These are phyloP conservation scores for Macadamia tetraphylla DNA, from an alignment of 164 flowering plant genomes.

Conservation along the genomic window DNA sequence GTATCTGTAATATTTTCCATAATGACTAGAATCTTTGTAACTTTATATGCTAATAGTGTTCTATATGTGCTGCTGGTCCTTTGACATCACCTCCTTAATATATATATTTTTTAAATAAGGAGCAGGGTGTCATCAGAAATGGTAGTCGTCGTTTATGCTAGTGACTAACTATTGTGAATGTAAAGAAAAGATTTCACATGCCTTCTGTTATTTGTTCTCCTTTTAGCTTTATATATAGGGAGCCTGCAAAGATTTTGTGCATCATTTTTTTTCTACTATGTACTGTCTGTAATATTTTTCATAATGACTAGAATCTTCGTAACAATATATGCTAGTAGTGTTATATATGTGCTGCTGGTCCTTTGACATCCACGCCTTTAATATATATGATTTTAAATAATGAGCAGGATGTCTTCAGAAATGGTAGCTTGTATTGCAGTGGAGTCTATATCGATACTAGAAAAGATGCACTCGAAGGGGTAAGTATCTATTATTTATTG, in stretches of 20 bases:
- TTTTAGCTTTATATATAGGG: too few relatives aligned
- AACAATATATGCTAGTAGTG: too few relatives aligned
- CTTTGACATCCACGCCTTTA: neutral
- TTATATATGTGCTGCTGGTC: neutral
- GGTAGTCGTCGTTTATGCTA: slow-evolving; percentile 27
- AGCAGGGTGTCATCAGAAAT: slow-evolving; percentile 79
- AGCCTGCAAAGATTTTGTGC: too few relatives aligned
- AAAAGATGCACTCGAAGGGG: slow-evolving; percentile 89
- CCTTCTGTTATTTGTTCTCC: too few relatives aligned
- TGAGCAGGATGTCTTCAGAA: slow-evolving; percentile 70
- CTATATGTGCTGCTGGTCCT: neutral
- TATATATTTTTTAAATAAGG: slow-evolving; percentile 8
- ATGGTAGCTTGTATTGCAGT: slow-evolving; percentile 92
- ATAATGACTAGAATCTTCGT: too few relatives aligned
- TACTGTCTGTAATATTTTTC: too few relatives aligned
- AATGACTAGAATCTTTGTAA: too few relatives aligned
- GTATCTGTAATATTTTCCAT: too few relatives aligned
- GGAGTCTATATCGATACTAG: slow-evolving; percentile 78
- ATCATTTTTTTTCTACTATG: too few relatives aligned
- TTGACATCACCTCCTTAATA: neutral
- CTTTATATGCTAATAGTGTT: too few relatives aligned
- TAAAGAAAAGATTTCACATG: too few relatives aligned
- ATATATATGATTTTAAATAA: slow-evolving; percentile 6
- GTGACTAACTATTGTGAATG: too few relatives aligned
- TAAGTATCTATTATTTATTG: slow-evolving; percentile 18